Evolutionary conservation across 306 rosid species (phyloP).

Genomic region (Crataegus laevigata): DNA sequence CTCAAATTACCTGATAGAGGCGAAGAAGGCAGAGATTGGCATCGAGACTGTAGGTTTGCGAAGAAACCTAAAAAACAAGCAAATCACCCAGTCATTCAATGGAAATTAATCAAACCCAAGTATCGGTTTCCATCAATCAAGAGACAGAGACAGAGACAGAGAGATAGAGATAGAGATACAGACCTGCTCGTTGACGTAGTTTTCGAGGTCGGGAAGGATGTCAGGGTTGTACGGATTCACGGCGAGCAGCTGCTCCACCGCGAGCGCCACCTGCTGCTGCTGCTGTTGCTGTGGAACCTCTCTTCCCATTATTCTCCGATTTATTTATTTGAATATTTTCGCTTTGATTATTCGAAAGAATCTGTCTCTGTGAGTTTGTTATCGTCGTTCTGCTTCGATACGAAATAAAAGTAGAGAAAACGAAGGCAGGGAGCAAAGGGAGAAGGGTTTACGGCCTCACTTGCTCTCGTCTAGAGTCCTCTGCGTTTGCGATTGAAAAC

Average conservation of each 20-base stretch:
- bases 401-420: neutral
- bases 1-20: slow-evolving; percentile 62
- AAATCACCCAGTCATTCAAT: neutral
- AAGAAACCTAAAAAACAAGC: slow-evolving; percentile 44
- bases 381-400: neutral
- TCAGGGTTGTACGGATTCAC: slow-evolving; percentile 92
- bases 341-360: neutral
- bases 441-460: slow-evolving; percentile 3
- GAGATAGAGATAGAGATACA: neutral
- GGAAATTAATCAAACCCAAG: neutral
- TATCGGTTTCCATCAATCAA: neutral
- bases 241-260: slow-evolving; percentile 84
- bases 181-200: slow-evolving; percentile 94
- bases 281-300: slow-evolving; percentile 26
- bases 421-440: neutral
- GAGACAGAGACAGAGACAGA: neutral
- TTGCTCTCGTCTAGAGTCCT: neutral
- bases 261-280: slow-evolving; percentile 36
- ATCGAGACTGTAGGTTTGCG: slow-evolving; percentile 71
- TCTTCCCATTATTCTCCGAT: slow-evolving; percentile 40
- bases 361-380: neutral
- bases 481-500: neutral
- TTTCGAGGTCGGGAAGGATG: slow-evolving; percentile 87
- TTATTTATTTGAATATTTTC: neutral
- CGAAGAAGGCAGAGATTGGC: slow-evolving; percentile 96